Evolutionary conservation across 345 rosid genomes (phyloP).

Genomic region (Bruguiera gymnorhiza): DNA sequence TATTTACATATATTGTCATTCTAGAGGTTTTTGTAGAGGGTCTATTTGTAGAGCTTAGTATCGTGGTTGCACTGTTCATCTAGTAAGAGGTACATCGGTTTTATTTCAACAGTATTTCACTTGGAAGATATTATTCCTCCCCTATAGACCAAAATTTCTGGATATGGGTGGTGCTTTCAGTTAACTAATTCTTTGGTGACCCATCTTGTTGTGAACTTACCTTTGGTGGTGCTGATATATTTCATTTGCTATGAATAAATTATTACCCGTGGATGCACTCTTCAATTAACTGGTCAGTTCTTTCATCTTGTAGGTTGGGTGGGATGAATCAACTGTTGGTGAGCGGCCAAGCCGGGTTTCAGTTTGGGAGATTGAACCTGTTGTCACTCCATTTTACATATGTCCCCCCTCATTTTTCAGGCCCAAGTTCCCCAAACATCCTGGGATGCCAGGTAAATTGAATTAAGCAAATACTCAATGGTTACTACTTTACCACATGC

Average conservation of each 20-base stretch:
- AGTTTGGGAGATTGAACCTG: slow-evolving; percentile 93
- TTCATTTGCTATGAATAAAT: background rate
- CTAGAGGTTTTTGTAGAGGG: background rate
- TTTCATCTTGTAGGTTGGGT: slow-evolving; percentile 64
- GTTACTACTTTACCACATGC: background rate
- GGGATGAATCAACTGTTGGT: slow-evolving; percentile 97
- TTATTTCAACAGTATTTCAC: background rate
- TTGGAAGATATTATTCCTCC: background rate
- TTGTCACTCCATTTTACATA: slow-evolving; percentile 85
- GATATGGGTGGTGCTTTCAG: too few species aligned
- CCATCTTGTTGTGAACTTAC: too few species aligned
- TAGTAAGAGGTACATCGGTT: background rate
- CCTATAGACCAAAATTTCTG: background rate
- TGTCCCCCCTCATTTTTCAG: slow-evolving; percentile 96
- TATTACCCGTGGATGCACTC: too few species aligned
- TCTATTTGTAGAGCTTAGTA: background rate
- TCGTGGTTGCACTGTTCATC: background rate
- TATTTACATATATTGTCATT: background rate
- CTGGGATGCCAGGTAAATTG: slow-evolving; percentile 74
- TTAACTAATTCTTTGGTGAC: too few species aligned
- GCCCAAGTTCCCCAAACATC: slow-evolving; percentile 81
- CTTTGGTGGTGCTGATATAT: background rate
- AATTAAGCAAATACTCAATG: background rate
- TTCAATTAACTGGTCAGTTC: background rate
- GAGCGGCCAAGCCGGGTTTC: slow-evolving; percentile 87